Percentiles rank a stretch among this genome's conserved stretches.
Evolutionary conservation across 2,329 filamentous ascomycete species (phyloP).

Genomic region (Stemphylium lycopersici): DNA sequence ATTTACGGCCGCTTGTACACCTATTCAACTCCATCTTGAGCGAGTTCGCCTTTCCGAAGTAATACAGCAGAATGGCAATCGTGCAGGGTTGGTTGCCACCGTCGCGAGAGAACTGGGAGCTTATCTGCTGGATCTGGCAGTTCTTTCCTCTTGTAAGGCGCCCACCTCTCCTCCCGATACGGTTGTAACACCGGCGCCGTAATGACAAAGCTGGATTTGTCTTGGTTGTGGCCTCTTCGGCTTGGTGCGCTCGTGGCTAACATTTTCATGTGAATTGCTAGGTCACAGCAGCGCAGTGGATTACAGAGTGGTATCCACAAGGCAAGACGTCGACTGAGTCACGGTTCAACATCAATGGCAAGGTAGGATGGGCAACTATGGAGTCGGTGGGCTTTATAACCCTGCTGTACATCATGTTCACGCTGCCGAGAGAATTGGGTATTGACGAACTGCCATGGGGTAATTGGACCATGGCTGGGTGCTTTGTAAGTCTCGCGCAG

Average conservation of each 20-base stretch:
- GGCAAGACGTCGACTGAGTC: slow-evolving; percentile 86
- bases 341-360: slow-evolving; percentile 84
- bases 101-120: slow-evolving; percentile 58
- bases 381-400: slow-evolving; percentile 79
- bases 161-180: neutral
- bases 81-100: slow-evolving; percentile 55
- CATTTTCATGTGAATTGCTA: slow-evolving; percentile 44
- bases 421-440: slow-evolving; percentile 65
- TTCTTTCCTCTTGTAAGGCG: slow-evolving; percentile 57
- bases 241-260: no score
- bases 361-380: slow-evolving; percentile 86
- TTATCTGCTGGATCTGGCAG: slow-evolving; percentile 53
- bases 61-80: slow-evolving; percentile 46
- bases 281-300: slow-evolving; percentile 77
- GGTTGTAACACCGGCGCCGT: no score
- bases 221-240: neutral
- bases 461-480: slow-evolving; percentile 74
- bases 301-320: slow-evolving; percentile 78
- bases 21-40: neutral
- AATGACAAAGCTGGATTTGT: slow-evolving; percentile 5
- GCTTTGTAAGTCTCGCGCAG: slow-evolving; percentile 59
- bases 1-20: neutral
- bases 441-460: slow-evolving; percentile 71
- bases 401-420: slow-evolving; percentile 78
- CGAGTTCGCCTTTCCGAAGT: neutral